Evolutionary conservation across 1,284 basidiomycete genomes (phyloP).

Genomic region (Uromyces viciae-fabae): DNA sequence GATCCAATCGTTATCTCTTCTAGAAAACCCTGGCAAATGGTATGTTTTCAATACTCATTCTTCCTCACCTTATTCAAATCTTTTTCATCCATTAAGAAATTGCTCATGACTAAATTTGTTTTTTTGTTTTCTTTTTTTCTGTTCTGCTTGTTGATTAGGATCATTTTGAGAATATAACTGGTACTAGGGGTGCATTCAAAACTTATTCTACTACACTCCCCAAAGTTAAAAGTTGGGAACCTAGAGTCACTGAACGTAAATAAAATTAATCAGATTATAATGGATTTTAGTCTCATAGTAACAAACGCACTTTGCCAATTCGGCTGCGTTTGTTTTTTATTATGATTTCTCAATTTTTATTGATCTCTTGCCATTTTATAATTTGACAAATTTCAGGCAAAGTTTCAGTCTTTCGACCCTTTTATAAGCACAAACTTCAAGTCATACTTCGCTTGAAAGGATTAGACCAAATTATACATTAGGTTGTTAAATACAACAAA

Average conservation of each 20-base stretch:
- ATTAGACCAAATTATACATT: no score
- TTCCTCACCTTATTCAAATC: neutral
- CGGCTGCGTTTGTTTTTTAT: no score
- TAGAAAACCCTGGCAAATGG: constrained; percentile 75
- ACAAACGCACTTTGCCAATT: no score
- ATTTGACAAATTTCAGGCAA: no score
- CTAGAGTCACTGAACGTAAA: constrained; percentile 60
- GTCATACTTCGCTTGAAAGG: no score
- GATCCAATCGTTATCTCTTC: constrained; percentile 68
- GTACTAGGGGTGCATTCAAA: constrained; percentile 80
- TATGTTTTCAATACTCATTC: constrained; percentile 61
- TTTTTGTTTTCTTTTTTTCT: neutral
- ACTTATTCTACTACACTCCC: constrained; percentile 79
- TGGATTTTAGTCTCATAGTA: no score
- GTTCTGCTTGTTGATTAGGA: constrained; percentile 58
- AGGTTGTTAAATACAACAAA: no score
- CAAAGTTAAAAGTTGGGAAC: constrained; percentile 78
- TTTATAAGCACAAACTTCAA: no score
- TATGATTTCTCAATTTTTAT: no score
- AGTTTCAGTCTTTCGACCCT: no score
- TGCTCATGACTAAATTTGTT: neutral
- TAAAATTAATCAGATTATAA: neutral
- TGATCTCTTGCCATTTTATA: no score
- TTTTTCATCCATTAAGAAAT: no score
- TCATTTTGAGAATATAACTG: constrained; percentile 80